Evolutionary conservation across 163 green algal species (phyloP), one percentile per base, ranked within the genome.

Genomic region (Coccomyxa subellipsoidea): DNA sequence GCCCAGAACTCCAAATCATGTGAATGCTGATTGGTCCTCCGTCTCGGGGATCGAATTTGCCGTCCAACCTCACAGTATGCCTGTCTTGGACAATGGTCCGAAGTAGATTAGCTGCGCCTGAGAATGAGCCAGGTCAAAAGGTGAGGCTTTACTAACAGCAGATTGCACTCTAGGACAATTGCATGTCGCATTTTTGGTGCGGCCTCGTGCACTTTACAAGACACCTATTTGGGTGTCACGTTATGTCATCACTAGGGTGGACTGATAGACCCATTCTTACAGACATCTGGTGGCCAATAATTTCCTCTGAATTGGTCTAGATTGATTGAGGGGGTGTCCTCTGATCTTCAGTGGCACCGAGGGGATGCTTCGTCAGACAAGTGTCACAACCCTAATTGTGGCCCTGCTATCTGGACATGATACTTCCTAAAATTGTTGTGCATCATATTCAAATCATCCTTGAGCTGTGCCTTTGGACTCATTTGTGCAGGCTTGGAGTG

Each of bases 401-500:
- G 47, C 21, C 47, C n/a, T n/a, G n/a, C n/a, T n/a, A n/a, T n/a
- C n/a, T n/a, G n/a, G n/a, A n/a, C n/a, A n/a, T n/a, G n/a, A n/a
- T n/a, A n/a, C n/a, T n/a, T n/a, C n/a, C n/a, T n/a, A n/a, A n/a
- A n/a, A n/a, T n/a, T n/a, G n/a, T n/a, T n/a, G n/a, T n/a, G n/a
- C n/a, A n/a, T n/a, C n/a, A n/a, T n/a, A n/a, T n/a, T n/a, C n/a
- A n/a, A n/a, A n/a, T n/a, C n/a, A n/a, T n/a, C n/a, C n/a, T n/a
- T n/a, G n/a, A n/a, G n/a, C n/a, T n/a, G n/a, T n/a, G n/a, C n/a
- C n/a, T n/a, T n/a, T n/a, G n/a, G n/a, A n/a, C n/a, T n/a, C n/a
- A n/a, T n/a, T n/a, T n/a, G n/a, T 59, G 47, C 54, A 82, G 59
- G 78, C 54, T 35, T 35, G 78, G 78, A 36, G 8, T 34, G 25